phyloP scores from a whole-genome alignment of 2,329 filamentous ascomycete genomes.

The Fusarium abutilonis region DNA sequence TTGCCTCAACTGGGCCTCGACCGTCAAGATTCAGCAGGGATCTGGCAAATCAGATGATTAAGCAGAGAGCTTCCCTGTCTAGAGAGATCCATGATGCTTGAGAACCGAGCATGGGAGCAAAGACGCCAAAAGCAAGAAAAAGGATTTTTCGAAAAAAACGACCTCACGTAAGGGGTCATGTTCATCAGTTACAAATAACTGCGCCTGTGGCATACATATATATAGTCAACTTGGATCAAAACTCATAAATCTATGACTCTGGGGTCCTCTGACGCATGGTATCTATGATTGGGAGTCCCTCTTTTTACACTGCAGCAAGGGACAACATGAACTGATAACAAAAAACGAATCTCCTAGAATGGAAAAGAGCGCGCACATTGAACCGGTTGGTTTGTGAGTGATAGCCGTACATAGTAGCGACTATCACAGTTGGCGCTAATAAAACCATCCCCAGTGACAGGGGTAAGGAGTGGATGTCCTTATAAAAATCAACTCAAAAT shows the following conservation, averaged over 20 bases:
- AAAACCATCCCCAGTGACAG: constrained; percentile 19
- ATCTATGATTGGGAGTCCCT: neutral
- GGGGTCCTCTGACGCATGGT: too few species aligned
- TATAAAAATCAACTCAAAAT: neutral
- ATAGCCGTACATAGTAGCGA: constrained; percentile 20
- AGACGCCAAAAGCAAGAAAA: constrained; percentile 1
- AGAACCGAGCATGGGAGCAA: constrained; percentile 1
- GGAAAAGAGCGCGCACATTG: constrained; percentile 1
- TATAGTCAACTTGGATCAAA: too few species aligned
- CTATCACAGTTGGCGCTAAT: constrained; percentile 32
- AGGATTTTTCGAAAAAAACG: neutral
- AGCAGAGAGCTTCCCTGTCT: constrained; percentile 5
- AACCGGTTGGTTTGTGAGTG: constrained; percentile 16
- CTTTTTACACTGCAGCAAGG: neutral
- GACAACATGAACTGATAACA: neutral
- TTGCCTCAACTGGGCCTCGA: constrained; percentile 18
- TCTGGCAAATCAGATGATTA: neutral
- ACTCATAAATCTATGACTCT: too few species aligned
- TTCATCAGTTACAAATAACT: too few species aligned
- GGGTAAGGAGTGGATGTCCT: constrained; percentile 11
- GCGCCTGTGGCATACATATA: too few species aligned
- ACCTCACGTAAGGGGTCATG: neutral
- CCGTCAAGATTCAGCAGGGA: constrained; percentile 10
- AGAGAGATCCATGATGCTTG: constrained; percentile 1
- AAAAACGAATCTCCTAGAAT: neutral